Base-by-base conservation (phyloP, 2,329 filamentous ascomycete genomes). In the Calonectria pseudoturangicola region DNA sequence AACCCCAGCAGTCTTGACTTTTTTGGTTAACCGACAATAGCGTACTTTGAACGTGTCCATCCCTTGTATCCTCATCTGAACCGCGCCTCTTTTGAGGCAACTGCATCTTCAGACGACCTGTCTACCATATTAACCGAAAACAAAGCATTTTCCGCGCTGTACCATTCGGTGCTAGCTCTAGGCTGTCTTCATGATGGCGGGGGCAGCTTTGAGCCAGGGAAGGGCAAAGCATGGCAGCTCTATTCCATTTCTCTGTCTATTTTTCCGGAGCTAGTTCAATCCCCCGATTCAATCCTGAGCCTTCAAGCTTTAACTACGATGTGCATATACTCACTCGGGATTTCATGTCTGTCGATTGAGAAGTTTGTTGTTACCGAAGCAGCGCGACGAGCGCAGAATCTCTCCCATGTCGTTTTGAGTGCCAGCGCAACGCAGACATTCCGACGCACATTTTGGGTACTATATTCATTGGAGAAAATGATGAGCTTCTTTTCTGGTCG, bases 401-500 rank as follows among this genome's bases (percentile, higher is more conserved):
- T 78, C 1, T 63, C 72, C 2, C 74, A 72, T 2, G 16, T 47
- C 4, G 47, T 73, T 21, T 56, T 73, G 2, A 76, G 66, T 36
- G 58, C 76, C 0, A 41, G 65, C 3, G 30, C 41, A 2, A 65
- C 74, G 0, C 69, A 72, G 25, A 41, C 54, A 0, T 78, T 77
- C 15, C 58, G 33, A 18, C 72, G 76, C 12, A 65, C 73, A 2
- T 79, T 79, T 0, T 79, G 77, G 76, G 68, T 74, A 0, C 9
- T 79, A 1, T 79, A 79, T 3, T 73, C 62, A 1, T 45, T 79
- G 6, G 77, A 79, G 28, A 79, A 79, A 18, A 77, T 71, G 27
- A 67, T 74, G 4, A 79, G 76, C 43, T 79, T 79, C 13, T 77
- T 75, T 33, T 79, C 75, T 21, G 76, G 77, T 0, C 77, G 76